Conservation (phyloP, 495 filamentous ascomycete genomes). For the Aspergillus sclerotiicarbonarius region DNA sequence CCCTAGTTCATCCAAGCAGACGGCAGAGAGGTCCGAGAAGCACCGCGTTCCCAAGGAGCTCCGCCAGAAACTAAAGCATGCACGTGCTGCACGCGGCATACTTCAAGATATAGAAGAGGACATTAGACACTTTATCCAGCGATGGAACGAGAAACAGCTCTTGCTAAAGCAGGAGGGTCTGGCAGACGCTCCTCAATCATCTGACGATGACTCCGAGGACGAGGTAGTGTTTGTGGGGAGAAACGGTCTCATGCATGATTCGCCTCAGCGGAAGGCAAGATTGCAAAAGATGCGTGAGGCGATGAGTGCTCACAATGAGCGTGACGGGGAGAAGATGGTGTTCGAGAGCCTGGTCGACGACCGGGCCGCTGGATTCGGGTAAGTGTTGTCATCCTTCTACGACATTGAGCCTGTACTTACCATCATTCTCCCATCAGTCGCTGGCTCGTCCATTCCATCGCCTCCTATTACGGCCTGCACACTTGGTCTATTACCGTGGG, state of each 20-base stretch:
- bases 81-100: slow-evolving; percentile 64
- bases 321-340: slow-evolving; percentile 68
- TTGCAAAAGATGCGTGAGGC: slow-evolving; percentile 36
- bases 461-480: slow-evolving; percentile 84
- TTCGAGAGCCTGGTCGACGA: slow-evolving; percentile 75
- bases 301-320: slow-evolving; percentile 43
- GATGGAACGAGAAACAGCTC: slow-evolving; percentile 53
- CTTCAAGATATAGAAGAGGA: slow-evolving; percentile 65
- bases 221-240: slow-evolving; percentile 92
- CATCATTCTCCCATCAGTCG: slow-evolving; percentile 53
- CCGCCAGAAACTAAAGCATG: slow-evolving; percentile 63
- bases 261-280: slow-evolving; percentile 37
- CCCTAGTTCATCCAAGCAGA: slow-evolving; percentile 36
- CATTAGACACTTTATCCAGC: slow-evolving; percentile 57
- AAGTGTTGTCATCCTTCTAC: slow-evolving; percentile 34
- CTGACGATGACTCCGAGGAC: slow-evolving; percentile 66
- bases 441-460: slow-evolving; percentile 92
- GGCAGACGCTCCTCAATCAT: slow-evolving; percentile 48
- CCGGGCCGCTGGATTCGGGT: slow-evolving; percentile 78
- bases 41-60: slow-evolving; percentile 49
- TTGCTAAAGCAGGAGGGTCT: slow-evolving; percentile 42
- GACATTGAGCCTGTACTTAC: background rate
- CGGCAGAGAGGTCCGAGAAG: slow-evolving; percentile 38
- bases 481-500: slow-evolving; percentile 81
- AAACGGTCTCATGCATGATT: slow-evolving; percentile 70